phyloP scores from a whole-genome alignment of 73 alveolate genomes.

The Paramecium biaurelia region DNA sequence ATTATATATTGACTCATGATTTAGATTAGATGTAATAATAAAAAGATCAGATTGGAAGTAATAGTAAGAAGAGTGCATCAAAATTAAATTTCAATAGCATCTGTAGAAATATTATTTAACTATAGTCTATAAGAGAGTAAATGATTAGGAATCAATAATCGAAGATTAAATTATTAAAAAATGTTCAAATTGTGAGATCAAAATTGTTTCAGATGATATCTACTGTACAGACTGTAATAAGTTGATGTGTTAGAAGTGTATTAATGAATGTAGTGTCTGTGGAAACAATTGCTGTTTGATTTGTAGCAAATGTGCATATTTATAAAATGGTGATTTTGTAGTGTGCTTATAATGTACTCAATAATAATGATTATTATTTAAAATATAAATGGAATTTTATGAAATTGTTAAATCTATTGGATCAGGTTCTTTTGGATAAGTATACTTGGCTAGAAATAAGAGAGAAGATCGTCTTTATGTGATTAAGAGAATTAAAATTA shows the following conservation, averaged over 20 bases:
- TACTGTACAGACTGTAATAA: background rate
- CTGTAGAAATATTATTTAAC: background rate
- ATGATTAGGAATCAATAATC: background rate
- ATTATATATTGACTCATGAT: background rate
- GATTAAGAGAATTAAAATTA: conserved; percentile 90
- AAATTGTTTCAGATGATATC: background rate
- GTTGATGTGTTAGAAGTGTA: background rate
- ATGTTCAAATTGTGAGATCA: background rate
- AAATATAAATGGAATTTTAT: conserved; percentile 91
- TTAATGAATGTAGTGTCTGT: background rate
- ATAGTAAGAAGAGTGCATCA: background rate
- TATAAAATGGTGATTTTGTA: background rate
- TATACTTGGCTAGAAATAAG: conserved; percentile 92
- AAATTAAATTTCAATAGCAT: background rate
- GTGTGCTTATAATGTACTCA: background rate
- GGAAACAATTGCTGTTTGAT: background rate
- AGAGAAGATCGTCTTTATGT: conserved; percentile 93
- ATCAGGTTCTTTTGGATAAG: conserved; percentile 96
- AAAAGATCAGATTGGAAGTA: background rate
- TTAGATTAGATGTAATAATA: background rate
- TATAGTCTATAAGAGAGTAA: background rate
- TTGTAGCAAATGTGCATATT: background rate
- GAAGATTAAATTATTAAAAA: background rate
- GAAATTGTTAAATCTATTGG: conserved; percentile 96
- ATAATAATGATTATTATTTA: background rate